Evolutionary conservation across 2,329 filamentous ascomycete genomes (phyloP).

Genomic region (Hortaea sp.): DNA sequence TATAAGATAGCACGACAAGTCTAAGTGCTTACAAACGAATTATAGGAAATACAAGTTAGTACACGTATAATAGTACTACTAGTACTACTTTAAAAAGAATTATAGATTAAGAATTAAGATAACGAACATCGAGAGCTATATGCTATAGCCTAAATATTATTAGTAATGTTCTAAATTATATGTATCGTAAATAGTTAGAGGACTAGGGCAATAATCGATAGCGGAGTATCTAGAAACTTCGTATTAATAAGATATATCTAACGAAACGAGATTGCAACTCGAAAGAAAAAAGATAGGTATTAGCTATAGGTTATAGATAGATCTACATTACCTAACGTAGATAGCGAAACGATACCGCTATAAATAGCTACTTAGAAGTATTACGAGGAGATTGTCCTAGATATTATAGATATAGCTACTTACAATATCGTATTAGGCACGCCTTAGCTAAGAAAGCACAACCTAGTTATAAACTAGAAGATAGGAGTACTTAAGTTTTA

Average conservation of each 20-base stretch:
- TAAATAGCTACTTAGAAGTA: slow-evolving; percentile 3
- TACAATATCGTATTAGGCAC: slow-evolving; percentile 5
- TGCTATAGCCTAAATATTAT: neutral
- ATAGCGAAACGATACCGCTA: slow-evolving; percentile 6
- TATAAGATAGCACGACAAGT: neutral
- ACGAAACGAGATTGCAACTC: slow-evolving; percentile 4
- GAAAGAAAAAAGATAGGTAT: slow-evolving; percentile 7
- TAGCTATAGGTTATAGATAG: slow-evolving; percentile 6
- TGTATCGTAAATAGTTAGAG: slow-evolving; percentile 3
- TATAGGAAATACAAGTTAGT: neutral
- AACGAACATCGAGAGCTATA: neutral
- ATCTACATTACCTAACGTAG: slow-evolving; percentile 4
- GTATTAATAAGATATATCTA: slow-evolving; percentile 2
- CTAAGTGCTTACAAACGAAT: neutral
- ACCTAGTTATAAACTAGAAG: no score
- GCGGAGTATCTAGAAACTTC: slow-evolving; percentile 7
- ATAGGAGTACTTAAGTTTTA: no score
- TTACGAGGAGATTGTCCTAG: slow-evolving; percentile 6
- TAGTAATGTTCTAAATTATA: neutral
- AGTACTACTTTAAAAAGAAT: neutral
- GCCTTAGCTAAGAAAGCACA: no score
- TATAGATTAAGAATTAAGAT: neutral
- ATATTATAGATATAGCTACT: slow-evolving; percentile 7
- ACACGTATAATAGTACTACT: neutral
- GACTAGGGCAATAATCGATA: slow-evolving; percentile 7